Evolutionary conservation across 2,329 filamentous ascomycete genomes (phyloP).

Genomic region (Pseudogymnoascus sp.): DNA sequence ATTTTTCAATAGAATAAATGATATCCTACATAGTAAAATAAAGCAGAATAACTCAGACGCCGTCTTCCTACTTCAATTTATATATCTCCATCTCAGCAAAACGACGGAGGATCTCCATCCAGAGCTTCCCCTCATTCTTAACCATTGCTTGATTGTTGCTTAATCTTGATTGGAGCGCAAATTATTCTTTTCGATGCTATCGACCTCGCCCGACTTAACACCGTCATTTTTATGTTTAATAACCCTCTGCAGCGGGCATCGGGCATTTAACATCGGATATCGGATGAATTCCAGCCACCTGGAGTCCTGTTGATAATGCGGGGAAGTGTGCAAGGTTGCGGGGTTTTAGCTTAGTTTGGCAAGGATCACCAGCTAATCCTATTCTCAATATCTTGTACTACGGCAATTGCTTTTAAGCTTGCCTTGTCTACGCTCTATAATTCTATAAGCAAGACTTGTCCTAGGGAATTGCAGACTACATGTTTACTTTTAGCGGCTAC

Average conservation of each 20-base stretch:
- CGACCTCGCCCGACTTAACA: neutral
- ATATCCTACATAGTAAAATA: neutral
- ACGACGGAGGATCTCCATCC: neutral
- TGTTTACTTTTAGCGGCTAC: too few relatives aligned
- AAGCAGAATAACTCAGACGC: neutral
- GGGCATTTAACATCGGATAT: neutral
- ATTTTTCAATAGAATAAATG: neutral
- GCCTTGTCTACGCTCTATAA: too few relatives aligned
- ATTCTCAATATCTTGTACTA: too few relatives aligned
- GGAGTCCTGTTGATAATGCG: neutral
- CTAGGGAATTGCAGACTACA: too few relatives aligned
- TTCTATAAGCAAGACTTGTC: too few relatives aligned
- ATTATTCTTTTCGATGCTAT: neutral
- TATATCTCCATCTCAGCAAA: neutral
- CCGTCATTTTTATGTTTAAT: neutral
- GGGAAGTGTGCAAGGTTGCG: too few relatives aligned
- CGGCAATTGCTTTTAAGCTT: too few relatives aligned
- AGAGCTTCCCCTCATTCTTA: neutral
- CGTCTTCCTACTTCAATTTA: neutral
- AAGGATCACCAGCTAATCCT: too few relatives aligned
- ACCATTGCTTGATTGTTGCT: neutral
- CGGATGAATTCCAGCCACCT: neutral
- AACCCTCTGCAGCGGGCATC: neutral
- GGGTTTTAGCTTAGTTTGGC: too few relatives aligned
- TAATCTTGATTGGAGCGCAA: neutral